Percentiles rank a stretch among this genome's conserved stretches.
phyloP scores from a whole-genome alignment of 2,329 filamentous ascomycete species.

The Aspergillus ruber region DNA sequence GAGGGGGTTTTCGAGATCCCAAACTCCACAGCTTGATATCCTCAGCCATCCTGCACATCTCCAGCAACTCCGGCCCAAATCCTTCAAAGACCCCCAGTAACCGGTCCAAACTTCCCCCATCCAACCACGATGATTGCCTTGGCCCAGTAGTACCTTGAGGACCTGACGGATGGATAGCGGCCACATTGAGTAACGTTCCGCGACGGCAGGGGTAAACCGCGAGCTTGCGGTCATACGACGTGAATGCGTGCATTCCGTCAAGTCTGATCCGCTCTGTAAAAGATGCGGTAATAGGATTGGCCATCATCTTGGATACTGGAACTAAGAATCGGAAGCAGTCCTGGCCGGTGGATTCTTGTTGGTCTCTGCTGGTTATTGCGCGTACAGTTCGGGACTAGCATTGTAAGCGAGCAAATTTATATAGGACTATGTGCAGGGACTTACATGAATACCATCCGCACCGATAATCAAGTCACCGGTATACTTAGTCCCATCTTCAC shows the following conservation, averaged over 20 bases:
- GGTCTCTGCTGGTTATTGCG: conserved; percentile 10
- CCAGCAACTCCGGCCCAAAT: conserved; percentile 8
- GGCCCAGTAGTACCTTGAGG: neutral
- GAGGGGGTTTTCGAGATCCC: conserved; percentile 6
- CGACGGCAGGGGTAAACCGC: conserved; percentile 21
- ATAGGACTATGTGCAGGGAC: neutral
- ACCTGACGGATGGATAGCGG: conserved; percentile 7
- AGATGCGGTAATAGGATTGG: conserved; percentile 22
- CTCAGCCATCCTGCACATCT: conserved; percentile 11
- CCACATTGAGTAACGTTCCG: conserved; percentile 10
- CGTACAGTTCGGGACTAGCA: conserved; percentile 20
- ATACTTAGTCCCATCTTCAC: conserved; percentile 22
- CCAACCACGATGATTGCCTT: conserved; percentile 4
- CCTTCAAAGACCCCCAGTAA: conserved; percentile 4
- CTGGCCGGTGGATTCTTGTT: conserved; percentile 20
- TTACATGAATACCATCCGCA: conserved; percentile 34
- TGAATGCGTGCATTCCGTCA: conserved; percentile 10
- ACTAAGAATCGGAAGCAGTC: conserved; percentile 34
- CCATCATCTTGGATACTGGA: conserved; percentile 20
- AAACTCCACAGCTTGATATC: conserved; percentile 17
- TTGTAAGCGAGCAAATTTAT: conserved; percentile 14
- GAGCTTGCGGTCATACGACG: conserved; percentile 12
- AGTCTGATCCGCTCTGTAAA: conserved; percentile 18
- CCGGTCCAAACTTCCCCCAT: conserved; percentile 2
- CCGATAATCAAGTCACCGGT: conserved; percentile 36